Evolutionary conservation across 805 yeast genomes (phyloP), one percentile per base, ranked within the genome.

Genomic region (Saturnispora halmiae): DNA sequence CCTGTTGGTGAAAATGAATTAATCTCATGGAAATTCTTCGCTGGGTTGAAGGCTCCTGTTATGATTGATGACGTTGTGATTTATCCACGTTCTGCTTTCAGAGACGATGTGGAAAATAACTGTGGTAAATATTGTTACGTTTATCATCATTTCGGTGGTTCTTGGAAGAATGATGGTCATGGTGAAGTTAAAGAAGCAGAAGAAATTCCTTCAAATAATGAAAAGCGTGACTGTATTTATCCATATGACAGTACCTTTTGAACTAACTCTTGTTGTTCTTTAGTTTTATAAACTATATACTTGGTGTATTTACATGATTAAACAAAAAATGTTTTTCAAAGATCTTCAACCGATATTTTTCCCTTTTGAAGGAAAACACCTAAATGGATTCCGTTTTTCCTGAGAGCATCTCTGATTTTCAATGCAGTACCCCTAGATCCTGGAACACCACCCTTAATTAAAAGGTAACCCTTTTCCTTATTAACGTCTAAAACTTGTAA

Each of bases 401-500:
- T 79, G 50, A 82, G 72, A 20, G 96, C 81, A 63, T 92, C 97
- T 51, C 79, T 73, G 45, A 92, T 70, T 57, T 69, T 79, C 40
- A 92, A 82, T 56, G 66, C 76, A 2, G 81, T 61, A 35, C 88
- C 87, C 26, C 73, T 79, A 35, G 96, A 80, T 16, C 98, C 98
- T 27, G 95, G 86, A 34, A 92, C 84, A 45, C 82, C 79, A 28
- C 98, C 98, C 65, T 83, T 83, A 34, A 88, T 79, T 38, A 88
- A 66, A 38, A 92, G 66, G 42, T 85, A 78, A 9, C 95, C 95
- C 42, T 79, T 76, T 39, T 73, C 87, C 34, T 80, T 86, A 58
- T 84, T 88, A 9, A 80, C 80, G 56, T 82, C 82, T 55, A 92
- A 66, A 18, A 92, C 79, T 56, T 79, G 71, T 20, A 78, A 69